Percentiles rank a stretch among this genome's conserved stretches.
These are phyloP conservation scores for Suhomyces kilbournensis DNA, from an alignment of 805 yeast genomes.

Conservation along the genomic window DNA sequence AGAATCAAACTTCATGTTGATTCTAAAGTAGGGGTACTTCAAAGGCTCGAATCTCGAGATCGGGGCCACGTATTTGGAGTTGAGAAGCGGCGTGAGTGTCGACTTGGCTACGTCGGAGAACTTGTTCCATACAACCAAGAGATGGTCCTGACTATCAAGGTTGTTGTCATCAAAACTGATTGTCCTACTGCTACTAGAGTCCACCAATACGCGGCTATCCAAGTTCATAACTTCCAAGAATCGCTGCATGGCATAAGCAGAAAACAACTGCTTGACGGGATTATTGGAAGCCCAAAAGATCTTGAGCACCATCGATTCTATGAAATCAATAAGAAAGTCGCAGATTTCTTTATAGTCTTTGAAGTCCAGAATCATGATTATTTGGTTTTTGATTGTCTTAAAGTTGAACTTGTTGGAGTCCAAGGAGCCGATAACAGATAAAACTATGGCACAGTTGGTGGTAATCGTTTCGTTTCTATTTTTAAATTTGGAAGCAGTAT, in stretches of 20 bases:
- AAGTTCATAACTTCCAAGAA: slow-evolving; percentile 63
- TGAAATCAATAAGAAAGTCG: slow-evolving; percentile 59
- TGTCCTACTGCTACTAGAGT: background rate
- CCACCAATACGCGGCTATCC: slow-evolving; percentile 6
- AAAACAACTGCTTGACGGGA: slow-evolving; percentile 76
- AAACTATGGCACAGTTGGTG: slow-evolving; percentile 59
- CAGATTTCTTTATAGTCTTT: slow-evolving; percentile 59
- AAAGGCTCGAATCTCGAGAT: slow-evolving; percentile 46
- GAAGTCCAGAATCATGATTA: slow-evolving; percentile 60
- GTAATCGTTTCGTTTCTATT: slow-evolving; percentile 48
- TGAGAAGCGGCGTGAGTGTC: slow-evolving; percentile 69
- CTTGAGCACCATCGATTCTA: slow-evolving; percentile 71
- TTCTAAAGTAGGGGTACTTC: slow-evolving; percentile 62
- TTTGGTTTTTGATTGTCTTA: slow-evolving; percentile 38
- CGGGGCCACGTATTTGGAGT: slow-evolving; percentile 70
- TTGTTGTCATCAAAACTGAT: slow-evolving; percentile 14
- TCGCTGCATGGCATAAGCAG: slow-evolving; percentile 89
- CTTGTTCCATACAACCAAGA: slow-evolving; percentile 49
- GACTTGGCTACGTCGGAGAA: slow-evolving; percentile 67
- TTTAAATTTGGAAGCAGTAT: slow-evolving; percentile 56
- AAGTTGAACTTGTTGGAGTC: slow-evolving; percentile 59
- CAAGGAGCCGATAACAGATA: slow-evolving; percentile 74
- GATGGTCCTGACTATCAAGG: slow-evolving; percentile 15
- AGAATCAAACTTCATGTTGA: slow-evolving; percentile 51
- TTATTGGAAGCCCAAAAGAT: slow-evolving; percentile 88